Conservation (phyloP, 2,329 filamentous ascomycete species). For the Pseudomassariella vexata region DNA sequence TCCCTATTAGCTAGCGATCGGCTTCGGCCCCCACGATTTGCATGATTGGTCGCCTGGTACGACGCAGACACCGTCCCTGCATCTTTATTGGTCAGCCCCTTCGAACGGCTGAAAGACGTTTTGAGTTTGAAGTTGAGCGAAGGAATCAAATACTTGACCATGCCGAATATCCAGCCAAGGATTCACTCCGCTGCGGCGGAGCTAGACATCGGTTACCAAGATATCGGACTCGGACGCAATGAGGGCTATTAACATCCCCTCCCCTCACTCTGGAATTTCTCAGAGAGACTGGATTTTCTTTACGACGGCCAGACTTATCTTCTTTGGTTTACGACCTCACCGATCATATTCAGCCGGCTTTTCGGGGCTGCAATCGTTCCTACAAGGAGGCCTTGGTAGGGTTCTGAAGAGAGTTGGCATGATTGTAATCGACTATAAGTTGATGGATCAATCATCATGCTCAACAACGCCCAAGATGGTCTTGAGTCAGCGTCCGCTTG, state of each 20-base stretch:
- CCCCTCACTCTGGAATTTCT: neutral
- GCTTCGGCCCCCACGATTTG: neutral
- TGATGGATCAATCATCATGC: neutral
- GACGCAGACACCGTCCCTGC: neutral
- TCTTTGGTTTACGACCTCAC: neutral
- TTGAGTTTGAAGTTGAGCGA: neutral
- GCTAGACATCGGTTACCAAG: neutral
- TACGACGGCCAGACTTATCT: neutral
- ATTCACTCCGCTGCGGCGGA: neutral
- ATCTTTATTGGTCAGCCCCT: neutral
- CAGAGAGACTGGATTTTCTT: neutral
- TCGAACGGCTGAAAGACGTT: neutral
- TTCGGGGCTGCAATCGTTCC: no score
- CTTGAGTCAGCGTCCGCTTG: neutral
- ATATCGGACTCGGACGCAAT: neutral
- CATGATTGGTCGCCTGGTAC: neutral
- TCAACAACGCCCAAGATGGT: neutral
- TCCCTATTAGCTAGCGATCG: neutral
- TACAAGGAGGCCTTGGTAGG: no score
- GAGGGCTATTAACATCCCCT: no score
- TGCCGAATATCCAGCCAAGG: neutral
- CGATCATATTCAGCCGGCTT: neutral
- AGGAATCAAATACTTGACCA: neutral
- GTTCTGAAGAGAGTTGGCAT: no score
- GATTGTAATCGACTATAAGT: no score